Percentiles rank a stretch among this genome's conserved stretches.
Conservation (phyloP, 225 moss, liverwort and hornwort species). For the Thuidium tamariscinum region DNA sequence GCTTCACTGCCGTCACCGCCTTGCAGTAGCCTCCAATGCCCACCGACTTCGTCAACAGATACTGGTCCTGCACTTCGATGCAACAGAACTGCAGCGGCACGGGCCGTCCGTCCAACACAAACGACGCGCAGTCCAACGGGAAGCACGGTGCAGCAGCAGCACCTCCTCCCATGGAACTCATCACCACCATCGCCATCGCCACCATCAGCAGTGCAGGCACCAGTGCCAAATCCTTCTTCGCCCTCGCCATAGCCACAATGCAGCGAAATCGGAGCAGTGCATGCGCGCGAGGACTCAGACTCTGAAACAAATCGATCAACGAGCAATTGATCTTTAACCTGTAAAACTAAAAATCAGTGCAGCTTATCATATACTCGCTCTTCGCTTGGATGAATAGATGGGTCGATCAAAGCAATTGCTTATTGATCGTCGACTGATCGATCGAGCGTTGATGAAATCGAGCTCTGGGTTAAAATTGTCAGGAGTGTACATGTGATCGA, state of each 20-base stretch:
- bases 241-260: neutral
- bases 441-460: too few relatives aligned
- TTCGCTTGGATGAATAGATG: too few relatives aligned
- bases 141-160: neutral
- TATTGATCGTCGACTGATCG: too few relatives aligned
- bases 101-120: neutral
- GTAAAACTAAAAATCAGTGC: neutral
- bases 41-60: neutral
- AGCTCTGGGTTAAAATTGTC: too few relatives aligned
- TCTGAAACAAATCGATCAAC: neutral
- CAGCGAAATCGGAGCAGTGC: neutral
- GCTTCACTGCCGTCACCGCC: neutral
- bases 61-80: conserved; percentile 22
- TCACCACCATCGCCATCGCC: neutral
- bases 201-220: neutral
- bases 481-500: too few relatives aligned
- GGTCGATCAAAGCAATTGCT: too few relatives aligned
- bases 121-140: conserved; percentile 4
- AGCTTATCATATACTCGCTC: too few relatives aligned
- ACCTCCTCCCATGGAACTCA: neutral
- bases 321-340: neutral
- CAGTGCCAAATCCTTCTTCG: neutral
- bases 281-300: too few relatives aligned
- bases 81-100: neutral
- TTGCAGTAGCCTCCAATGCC: neutral